These are phyloP conservation scores for Aschersonia sp. DNA, from an alignment of 2,329 filamentous ascomycete genomes.

Conservation along the genomic window DNA sequence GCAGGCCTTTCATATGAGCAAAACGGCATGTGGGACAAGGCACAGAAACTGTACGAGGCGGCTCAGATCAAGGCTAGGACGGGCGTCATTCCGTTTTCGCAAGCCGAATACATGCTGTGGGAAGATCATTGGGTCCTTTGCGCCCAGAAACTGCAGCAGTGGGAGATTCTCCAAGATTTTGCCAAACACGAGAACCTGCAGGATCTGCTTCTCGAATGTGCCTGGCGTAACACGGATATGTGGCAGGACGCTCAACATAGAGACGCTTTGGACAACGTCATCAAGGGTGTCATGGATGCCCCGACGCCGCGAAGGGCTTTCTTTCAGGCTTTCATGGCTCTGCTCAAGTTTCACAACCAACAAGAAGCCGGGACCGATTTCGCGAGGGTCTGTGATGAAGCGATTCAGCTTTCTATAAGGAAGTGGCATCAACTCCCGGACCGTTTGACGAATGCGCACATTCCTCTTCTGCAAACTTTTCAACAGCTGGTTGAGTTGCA, in stretches of 20 bases:
- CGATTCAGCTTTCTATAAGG: slow-evolving; percentile 88
- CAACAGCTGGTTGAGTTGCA: slow-evolving; percentile 95
- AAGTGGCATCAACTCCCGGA: slow-evolving; percentile 99
- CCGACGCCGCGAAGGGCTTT: slow-evolving; percentile 87
- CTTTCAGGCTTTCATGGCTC: slow-evolving; percentile 96
- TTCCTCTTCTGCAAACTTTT: slow-evolving; percentile 91
- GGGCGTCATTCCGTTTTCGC: slow-evolving; percentile 88
- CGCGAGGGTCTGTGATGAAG: slow-evolving; percentile 82
- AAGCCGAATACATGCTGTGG: slow-evolving; percentile 97
- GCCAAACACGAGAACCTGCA: slow-evolving; percentile 98
- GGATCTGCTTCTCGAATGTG: slow-evolving; percentile 85
- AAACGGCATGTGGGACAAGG: slow-evolving; percentile 98
- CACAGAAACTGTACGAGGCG: slow-evolving; percentile 89
- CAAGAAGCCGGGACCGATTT: slow-evolving; percentile 70
- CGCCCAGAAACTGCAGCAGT: slow-evolving; percentile 95
- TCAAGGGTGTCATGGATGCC: slow-evolving; percentile 95
- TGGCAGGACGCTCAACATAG: slow-evolving; percentile 80
- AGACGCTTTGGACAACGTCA: slow-evolving; percentile 79
- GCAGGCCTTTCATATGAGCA: slow-evolving; percentile 95
- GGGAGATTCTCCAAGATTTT: slow-evolving; percentile 95
- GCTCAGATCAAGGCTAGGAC: slow-evolving; percentile 96
- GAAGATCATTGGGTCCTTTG: slow-evolving; percentile 98
- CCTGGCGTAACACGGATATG: slow-evolving; percentile 89
- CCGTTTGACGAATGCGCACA: slow-evolving; percentile 85
- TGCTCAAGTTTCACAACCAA: slow-evolving; percentile 88